Evolutionary conservation across 257 asterid genomes (phyloP), one percentile per base, ranked within the genome.

Genomic region (Nicotiana sylvestris): DNA sequence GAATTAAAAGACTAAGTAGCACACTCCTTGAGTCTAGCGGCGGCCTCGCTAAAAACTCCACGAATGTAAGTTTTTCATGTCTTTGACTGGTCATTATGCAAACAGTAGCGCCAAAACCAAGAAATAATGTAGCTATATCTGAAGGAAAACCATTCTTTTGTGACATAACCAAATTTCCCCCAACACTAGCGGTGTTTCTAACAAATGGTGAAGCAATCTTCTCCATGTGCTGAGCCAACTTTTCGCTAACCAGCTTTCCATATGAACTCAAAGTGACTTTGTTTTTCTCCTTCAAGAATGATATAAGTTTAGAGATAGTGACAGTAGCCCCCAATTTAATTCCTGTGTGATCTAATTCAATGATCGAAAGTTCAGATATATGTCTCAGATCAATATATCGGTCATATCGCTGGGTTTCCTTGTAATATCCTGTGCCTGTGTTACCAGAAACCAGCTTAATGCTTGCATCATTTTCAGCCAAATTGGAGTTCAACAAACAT

Each of bases 81-180:
- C 82, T 83, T 49, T 81, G 77, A 78, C 84, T 81, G 6, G 84
- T 84, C 72, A 86, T 32, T 81, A 93, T 66, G 78, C 84, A 89
- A 81, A 93, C 89, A 33, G 86, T 85, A 51, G 91, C 81, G 70
- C 84, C 87, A 77, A 85, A 88, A 7, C 94, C 86, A 85, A 93
- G 90, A 83, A 93, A 89, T 78, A 91, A 65, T 0, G 97, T 93
- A 77, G 88, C 90, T 74, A 90, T 88, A 85, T 93, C 97, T 0
- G 97, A 93, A 77, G 97, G 95, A 85, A 93, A 93, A 86, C 81
- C 17, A 43, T 88, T 88, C 81, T 88, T 89, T 77, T 93, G 97
- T 62, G 95, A 89, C 95, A 93, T 91, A 53, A 93, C 91, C 84
- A 93, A 78, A 86, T 93, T 93, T 11, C 97, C 97, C 32, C 97